Base-by-base conservation (phyloP, 2,329 filamentous ascomycete species). In the Sclerotinia borealis region DNA sequence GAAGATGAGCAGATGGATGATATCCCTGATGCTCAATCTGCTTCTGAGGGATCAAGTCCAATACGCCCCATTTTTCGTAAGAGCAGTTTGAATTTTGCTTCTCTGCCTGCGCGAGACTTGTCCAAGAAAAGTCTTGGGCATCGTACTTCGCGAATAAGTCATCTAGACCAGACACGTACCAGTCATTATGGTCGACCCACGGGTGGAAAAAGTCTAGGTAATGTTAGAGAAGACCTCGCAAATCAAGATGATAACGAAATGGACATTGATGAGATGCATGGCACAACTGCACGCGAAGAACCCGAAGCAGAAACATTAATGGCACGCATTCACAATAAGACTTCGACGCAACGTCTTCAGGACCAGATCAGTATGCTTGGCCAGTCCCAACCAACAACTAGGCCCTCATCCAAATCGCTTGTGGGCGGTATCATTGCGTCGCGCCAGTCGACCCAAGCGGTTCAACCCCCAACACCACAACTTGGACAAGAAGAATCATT, bases 1-100 rank as follows among this genome's bases (percentile, higher is more conserved):
- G 72, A 76, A 36, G 71, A 75, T 19, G 72, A 69, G 31, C 66
- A 60, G 36, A 70, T 75, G 52, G 81, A 84, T 45, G 83, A 83
- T 65, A 77, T 77, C 34, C 62, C 56, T 29, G 55, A 83, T 66
- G 77, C 77, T 27, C 79, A 81, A 65, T 89, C 87, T 3, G 83
- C 84, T 19, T 90, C 88, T 2, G 88, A 91, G 54, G 82, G 79
- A 0, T 91, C 90, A 0, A 93, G 89, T 69, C 90, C 90, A 0
- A 85, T 90, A 55, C 83, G 91, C 68, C 89, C 89, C 2, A 80
- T 91, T 36, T 69, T 96, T 68, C 88, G 93, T 65, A 98, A 98
- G 80, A 96, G 93, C 77, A 98, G 93, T 74, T 82, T 99, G 65
- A 96, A 90, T 64, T 98, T 99, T 77, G 92, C 95, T 43, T 92